Base-by-base conservation (phyloP, 2,329 filamentous ascomycete species). In the Aureobasidium sp. region DNA sequence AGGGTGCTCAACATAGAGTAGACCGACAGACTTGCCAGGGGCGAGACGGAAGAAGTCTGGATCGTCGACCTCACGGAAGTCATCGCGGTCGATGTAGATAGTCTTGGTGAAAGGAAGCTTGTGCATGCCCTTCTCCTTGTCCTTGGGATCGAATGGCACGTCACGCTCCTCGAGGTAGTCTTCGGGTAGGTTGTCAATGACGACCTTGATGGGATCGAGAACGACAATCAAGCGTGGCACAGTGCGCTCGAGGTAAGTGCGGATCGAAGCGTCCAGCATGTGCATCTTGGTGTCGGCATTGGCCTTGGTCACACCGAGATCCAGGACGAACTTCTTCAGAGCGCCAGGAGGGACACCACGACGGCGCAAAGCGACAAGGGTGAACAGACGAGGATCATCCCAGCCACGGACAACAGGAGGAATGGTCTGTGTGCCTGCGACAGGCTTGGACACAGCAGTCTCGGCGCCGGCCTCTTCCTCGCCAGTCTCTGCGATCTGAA, bases 311-410 rank as follows among this genome's bases (percentile, higher is more conserved):
- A 97, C 91, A 36, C 92, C 93, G 25, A 97, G 85, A 74, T 96
- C 91, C 67, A 91, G 90, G 63, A 97, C 86, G 68, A 97, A 97
- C 60, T 90, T 87, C 62, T 96, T 83, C 63, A 97, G 89, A 1
- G 91, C 92, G 29, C 89, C 90, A 0, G 93, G 91, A 0, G 93
- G 93, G 0, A 97, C 84, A 71, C 93, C 93, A 62, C 92, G 85
- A 57, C 93, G 84, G 59, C 90, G 87, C 54, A 97, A 83, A 1
- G 85, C 91, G 63, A 93, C 91, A 21, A 97, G 79, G 1, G 92
- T 96, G 76, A 90, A 96, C 5, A 97, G 80, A 37, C 93, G 84
- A 11, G 93, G 93, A 69, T 97, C 93, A 68, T 97, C 90, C 91
- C 92, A 97, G 60, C 85, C 90, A 41, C 89, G 84, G 8, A 97